Evolutionary conservation across 768 basidiomycete species (phyloP).

Genomic region (Hemileccinum impolitum): DNA sequence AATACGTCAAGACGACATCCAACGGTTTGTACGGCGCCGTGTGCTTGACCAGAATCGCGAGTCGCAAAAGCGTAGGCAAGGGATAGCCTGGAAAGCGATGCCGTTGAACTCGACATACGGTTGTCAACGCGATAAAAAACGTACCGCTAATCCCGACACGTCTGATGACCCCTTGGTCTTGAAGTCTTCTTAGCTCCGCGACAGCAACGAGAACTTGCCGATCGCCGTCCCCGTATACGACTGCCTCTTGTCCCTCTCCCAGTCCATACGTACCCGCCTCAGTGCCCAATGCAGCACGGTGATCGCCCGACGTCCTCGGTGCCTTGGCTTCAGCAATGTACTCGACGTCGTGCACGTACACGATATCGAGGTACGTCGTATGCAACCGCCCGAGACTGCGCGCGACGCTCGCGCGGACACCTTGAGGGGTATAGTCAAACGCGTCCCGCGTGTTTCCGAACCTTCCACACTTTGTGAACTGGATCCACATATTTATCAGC

Average conservation of each 20-base stretch:
- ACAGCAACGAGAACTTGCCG: conserved; percentile 66
- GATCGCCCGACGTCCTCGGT: conserved; percentile 53
- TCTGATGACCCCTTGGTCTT: conserved; percentile 69
- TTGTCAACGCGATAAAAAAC: background rate
- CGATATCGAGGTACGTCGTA: conserved; percentile 74
- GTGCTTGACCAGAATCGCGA: conserved; percentile 70
- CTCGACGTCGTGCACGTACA: conserved; percentile 85
- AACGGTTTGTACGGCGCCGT: conserved; percentile 65
- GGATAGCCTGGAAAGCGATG: conserved; percentile 61
- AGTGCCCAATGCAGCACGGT: conserved; percentile 48
- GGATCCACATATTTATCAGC: background rate
- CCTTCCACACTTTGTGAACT: conserved; percentile 89
- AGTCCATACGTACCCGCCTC: conserved; percentile 67
- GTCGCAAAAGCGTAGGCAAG: conserved; percentile 77
- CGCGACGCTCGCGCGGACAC: conserved; percentile 62
- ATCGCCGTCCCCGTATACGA: conserved; percentile 66
- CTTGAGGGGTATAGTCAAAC: conserved; percentile 73
- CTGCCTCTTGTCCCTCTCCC: conserved; percentile 50
- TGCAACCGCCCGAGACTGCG: conserved; percentile 67
- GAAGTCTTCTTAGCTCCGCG: conserved; percentile 59
- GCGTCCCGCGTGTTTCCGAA: conserved; percentile 49
- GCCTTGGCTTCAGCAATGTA: conserved; percentile 57
- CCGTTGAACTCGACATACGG: too few species aligned
- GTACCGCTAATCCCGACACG: conserved; percentile 79
- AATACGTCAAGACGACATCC: conserved; percentile 79